Percentiles rank a stretch among this genome's conserved stretches.
Conservation (phyloP, 208 protist species). For the Trypanosoma cruzi region DNA sequence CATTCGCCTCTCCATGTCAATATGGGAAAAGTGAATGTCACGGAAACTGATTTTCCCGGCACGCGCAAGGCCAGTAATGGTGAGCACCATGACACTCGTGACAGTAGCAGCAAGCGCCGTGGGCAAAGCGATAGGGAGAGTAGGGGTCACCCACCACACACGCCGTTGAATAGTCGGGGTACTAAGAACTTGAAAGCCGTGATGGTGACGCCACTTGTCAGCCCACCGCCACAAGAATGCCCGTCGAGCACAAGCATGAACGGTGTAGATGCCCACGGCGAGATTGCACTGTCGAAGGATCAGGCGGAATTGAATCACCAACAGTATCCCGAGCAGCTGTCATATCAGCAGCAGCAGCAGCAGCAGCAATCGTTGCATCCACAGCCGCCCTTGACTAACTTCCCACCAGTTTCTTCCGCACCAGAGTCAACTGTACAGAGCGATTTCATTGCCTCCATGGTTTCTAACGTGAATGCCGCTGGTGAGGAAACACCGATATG, state of each 20-base stretch:
- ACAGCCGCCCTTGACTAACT: not conserved
- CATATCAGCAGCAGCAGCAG: no score
- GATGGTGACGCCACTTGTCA: constrained; percentile 16
- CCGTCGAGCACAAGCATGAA: not conserved
- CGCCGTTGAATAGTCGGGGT: not conserved
- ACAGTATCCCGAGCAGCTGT: not conserved
- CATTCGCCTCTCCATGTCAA: not conserved
- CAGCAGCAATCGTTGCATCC: not conserved
- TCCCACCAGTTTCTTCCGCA: constrained; percentile 15
- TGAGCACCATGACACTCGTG: not conserved
- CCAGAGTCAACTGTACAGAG: not conserved
- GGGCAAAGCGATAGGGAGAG: not conserved
- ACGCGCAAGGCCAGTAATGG: not conserved
- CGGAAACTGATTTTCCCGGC: not conserved
- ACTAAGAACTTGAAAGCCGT: not conserved
- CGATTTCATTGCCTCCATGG: constrained; percentile 2
- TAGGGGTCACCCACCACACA: not conserved
- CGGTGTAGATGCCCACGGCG: not conserved
- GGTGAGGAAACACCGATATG: constrained; percentile 37
- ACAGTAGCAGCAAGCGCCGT: not conserved
- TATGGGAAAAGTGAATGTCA: not conserved
- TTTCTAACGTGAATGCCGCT: not conserved
- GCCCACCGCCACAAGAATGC: constrained; percentile 2
- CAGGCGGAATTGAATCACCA: not conserved
- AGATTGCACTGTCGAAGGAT: not conserved